A percentile compares a stretch with the other conserved stretches of the same genome.
Evolutionary conservation across 1,139 yeast genomes (phyloP).

Genomic region (Saccharomyces pastorianus): DNA sequence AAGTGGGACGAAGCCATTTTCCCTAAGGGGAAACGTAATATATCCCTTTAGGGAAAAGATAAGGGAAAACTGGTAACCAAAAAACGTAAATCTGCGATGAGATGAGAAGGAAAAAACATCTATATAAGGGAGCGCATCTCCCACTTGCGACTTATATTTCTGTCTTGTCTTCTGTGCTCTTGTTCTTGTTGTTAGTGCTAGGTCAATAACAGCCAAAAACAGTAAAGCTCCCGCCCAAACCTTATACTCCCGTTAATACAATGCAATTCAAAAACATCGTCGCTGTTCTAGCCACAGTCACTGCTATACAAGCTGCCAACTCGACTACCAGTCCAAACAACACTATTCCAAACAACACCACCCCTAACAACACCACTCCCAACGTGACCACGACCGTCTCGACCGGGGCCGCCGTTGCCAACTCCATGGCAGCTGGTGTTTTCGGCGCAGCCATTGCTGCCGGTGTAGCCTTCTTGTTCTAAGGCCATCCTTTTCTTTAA

Average conservation of each 20-base stretch:
- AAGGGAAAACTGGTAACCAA: not conserved
- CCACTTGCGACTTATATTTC: too few species aligned
- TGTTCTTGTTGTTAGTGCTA: not conserved
- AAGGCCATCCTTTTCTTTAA: constrained; percentile 28
- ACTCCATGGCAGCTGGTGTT: constrained; percentile 51
- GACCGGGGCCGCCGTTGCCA: constrained; percentile 47
- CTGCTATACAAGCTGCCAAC: constrained; percentile 4
- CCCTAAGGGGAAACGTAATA: not conserved
- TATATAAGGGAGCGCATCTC: not conserved
- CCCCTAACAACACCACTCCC: constrained; percentile 2
- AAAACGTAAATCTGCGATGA: not conserved
- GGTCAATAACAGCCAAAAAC: not conserved
- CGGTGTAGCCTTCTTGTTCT: constrained; percentile 61
- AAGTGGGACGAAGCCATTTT: not conserved
- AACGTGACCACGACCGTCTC: constrained; percentile 31
- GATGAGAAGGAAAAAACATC: not conserved
- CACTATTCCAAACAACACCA: constrained; percentile 23
- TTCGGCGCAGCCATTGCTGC: constrained; percentile 71
- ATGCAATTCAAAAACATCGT: constrained; percentile 57
- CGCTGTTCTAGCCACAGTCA: constrained; percentile 26
- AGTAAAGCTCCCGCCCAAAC: not conserved
- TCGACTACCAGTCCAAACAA: not conserved
- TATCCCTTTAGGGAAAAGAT: not conserved
- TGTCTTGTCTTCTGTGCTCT: not conserved
- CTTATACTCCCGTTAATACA: constrained; percentile 19